Evolutionary conservation across 108 stramenopile genomes (phyloP).

Genomic region (Thalassiosira profunda): DNA sequence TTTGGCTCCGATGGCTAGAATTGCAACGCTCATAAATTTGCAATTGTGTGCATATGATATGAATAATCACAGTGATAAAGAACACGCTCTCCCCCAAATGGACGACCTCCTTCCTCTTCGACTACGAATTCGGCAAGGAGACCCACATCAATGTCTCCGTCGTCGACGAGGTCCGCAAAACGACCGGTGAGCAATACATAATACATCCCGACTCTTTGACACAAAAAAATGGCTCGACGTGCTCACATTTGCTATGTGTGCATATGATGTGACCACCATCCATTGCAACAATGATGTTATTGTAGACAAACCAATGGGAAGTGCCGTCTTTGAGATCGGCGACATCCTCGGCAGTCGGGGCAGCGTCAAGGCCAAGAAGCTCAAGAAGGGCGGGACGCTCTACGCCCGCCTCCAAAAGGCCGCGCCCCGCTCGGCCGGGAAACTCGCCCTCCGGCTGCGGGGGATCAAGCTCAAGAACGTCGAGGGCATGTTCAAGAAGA

Average conservation of each 20-base stretch:
- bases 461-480: conserved; percentile 82
- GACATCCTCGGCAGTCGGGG: conserved; percentile 72
- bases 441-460: conserved; percentile 28
- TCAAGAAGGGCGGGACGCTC: conserved; percentile 77
- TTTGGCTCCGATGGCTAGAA: no score
- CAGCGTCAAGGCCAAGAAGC: conserved; percentile 64
- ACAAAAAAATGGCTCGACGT: no score
- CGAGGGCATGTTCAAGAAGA: conserved; percentile 77
- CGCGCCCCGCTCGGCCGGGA: conserved; percentile 10
- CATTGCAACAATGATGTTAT: no score
- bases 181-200: conserved; percentile 36
- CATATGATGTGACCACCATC: no score
- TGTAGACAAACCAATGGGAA: no score
- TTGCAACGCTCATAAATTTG: no score
- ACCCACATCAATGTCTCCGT: conserved; percentile 43
- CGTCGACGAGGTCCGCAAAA: conserved; percentile 46
- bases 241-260: no score
- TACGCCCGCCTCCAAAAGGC: conserved; percentile 64
- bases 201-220: no score
- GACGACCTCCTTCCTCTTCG: conserved; percentile 61
- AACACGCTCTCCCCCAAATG: conserved; percentile 74
- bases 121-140: conserved; percentile 73
- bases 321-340: conserved; percentile 82
- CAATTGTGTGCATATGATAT: not conserved
- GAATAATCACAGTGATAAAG: conserved; percentile 50